Conservation (phyloP, 768 basidiomycete species). For the Suillus discolor region DNA sequence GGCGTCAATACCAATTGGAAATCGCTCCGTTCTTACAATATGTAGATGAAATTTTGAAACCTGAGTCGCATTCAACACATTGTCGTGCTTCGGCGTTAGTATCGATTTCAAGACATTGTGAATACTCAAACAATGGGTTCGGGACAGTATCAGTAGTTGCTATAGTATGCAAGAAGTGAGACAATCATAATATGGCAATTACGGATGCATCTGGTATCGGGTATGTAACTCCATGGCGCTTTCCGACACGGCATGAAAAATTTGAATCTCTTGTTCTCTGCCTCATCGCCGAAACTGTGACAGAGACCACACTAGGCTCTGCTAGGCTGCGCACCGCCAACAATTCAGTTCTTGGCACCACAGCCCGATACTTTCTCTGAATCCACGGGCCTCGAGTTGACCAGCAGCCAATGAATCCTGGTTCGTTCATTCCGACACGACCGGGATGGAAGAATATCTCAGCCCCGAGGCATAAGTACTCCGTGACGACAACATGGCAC, state of each 20-base stretch:
- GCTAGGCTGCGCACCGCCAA: not conserved
- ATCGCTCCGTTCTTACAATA: too few relatives aligned
- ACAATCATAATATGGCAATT: not conserved
- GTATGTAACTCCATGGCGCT: not conserved
- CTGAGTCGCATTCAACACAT: not conserved
- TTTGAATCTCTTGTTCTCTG: not conserved
- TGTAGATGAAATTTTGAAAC: conserved; percentile 1
- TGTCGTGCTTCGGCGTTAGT: not conserved
- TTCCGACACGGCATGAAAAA: not conserved
- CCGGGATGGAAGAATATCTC: conserved; percentile 3
- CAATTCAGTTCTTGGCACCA: not conserved
- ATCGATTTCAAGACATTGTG: not conserved
- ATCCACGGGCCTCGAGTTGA: not conserved
- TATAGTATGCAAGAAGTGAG: too few relatives aligned
- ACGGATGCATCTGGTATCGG: not conserved
- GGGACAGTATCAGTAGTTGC: too few relatives aligned
- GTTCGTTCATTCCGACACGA: not conserved
- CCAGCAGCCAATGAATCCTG: not conserved
- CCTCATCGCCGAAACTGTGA: not conserved
- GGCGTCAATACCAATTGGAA: too few relatives aligned
- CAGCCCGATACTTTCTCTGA: not conserved
- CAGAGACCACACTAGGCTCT: not conserved
- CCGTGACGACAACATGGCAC: not conserved
- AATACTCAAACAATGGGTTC: not conserved
- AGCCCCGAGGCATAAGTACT: not conserved